Conservation (phyloP, 2,329 filamentous ascomycete genomes). For the Apiospora sp. region DNA sequence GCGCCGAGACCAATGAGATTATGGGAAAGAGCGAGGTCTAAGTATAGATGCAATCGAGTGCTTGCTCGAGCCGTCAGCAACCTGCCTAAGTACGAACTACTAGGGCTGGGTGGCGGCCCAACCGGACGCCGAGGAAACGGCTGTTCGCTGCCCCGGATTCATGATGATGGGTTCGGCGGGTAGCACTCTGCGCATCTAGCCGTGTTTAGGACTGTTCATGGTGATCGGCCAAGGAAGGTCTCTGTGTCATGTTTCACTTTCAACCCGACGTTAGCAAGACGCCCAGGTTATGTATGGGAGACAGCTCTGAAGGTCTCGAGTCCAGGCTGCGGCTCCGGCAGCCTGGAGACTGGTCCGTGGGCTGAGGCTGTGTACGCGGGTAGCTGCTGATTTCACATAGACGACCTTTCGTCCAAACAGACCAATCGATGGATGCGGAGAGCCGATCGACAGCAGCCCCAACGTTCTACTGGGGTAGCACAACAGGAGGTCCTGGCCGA, state of each 20-base stretch:
- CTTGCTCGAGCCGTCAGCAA: not conserved
- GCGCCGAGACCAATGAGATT: not conserved
- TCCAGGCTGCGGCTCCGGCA: not conserved
- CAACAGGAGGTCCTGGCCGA: slow-evolving; percentile 5
- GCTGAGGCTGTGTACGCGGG: slow-evolving; percentile 19
- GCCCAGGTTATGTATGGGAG: slow-evolving; percentile 12
- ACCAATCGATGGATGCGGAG: not conserved
- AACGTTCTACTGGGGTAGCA: not conserved
- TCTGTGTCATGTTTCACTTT: slow-evolving; percentile 27
- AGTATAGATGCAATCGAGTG: not conserved
- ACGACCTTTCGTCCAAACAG: slow-evolving; percentile 19
- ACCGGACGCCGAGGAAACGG: not conserved
- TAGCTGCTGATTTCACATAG: slow-evolving; percentile 25
- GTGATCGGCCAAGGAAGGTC: not conserved
- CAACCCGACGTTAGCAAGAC: not conserved
- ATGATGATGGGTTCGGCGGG: not conserved
- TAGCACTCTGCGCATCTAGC: slow-evolving; percentile 22
- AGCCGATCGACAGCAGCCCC: slow-evolving; percentile 11
- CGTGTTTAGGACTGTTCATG: slow-evolving; percentile 16
- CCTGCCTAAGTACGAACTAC: not conserved
- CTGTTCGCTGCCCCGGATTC: not conserved
- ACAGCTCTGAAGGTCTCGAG: not conserved
- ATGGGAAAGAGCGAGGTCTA: not conserved
- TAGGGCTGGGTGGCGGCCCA: not conserved
- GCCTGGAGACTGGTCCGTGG: slow-evolving; percentile 9